phyloP scores from a whole-genome alignment of 805 yeast genomes.

The Metschnikowia corniflorae region DNA sequence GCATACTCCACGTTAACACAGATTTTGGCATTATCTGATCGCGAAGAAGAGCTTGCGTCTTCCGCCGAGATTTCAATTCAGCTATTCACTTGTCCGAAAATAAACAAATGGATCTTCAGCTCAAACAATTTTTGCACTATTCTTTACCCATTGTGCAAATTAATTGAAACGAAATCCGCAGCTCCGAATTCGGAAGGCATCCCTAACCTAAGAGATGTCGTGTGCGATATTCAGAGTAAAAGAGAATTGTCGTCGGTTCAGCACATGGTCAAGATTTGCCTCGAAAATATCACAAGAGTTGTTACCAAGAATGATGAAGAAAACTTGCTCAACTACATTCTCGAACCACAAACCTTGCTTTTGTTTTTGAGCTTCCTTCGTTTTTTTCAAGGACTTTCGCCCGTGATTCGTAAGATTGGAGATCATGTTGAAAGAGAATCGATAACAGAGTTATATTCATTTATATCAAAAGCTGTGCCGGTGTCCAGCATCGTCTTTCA shows the following conservation, averaged over 20 bases:
- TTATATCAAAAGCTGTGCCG: conserved; percentile 46
- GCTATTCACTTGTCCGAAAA: conserved; percentile 42
- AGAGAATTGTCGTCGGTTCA: conserved; percentile 23
- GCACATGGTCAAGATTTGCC: conserved; percentile 29
- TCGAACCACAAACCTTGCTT: conserved; percentile 36
- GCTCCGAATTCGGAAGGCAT: conserved; percentile 34
- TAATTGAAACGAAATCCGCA: conserved; percentile 42
- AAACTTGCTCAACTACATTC: conserved; percentile 20
- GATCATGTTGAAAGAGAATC: conserved; percentile 65
- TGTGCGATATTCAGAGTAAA: conserved; percentile 14
- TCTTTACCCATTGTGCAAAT: conserved; percentile 43
- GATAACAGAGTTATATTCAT: conserved; percentile 42
- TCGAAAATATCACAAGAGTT: conserved; percentile 28
- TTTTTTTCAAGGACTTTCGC: conserved; percentile 56
- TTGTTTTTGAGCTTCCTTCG: conserved; percentile 46
- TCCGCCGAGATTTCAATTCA: conserved; percentile 35
- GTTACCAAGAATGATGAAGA: conserved; percentile 22
- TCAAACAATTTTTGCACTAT: conserved; percentile 28
- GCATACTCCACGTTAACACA: conserved; percentile 51
- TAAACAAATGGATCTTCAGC: conserved; percentile 29
- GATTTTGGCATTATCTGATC: conserved; percentile 45
- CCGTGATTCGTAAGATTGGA: conserved; percentile 56
- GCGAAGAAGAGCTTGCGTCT: conserved; percentile 45
- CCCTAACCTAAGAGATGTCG: conserved; percentile 27
- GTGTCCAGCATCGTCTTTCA: conserved; percentile 40